Conservation (phyloP, 805 yeast species). For the Torulaspora franciscae region DNA sequence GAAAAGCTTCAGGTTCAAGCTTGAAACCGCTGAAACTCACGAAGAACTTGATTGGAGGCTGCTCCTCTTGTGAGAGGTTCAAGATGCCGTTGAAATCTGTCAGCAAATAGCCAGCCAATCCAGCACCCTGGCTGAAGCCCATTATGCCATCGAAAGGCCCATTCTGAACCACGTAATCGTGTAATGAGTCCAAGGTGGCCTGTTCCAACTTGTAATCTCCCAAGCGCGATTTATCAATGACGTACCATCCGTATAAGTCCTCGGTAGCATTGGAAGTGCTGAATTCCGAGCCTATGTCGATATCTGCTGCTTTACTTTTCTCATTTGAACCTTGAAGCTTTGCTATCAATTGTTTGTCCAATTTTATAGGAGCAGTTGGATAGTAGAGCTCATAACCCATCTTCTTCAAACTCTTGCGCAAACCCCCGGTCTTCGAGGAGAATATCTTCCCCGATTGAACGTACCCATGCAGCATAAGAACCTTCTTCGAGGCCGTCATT, state of each 20-base stretch:
- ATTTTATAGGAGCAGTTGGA: constrained; percentile 63
- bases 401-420: constrained; percentile 62
- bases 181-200: constrained; percentile 40
- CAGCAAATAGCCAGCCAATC: constrained; percentile 59
- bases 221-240: constrained; percentile 36
- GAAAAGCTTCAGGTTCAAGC: constrained; percentile 28
- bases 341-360: constrained; percentile 52
- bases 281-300: constrained; percentile 38
- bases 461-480: constrained; percentile 85
- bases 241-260: constrained; percentile 65
- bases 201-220: constrained; percentile 28
- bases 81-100: constrained; percentile 48
- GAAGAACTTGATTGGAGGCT: constrained; percentile 58
- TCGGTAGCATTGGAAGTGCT: constrained; percentile 21
- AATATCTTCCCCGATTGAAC: constrained; percentile 78
- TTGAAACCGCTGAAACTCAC: constrained; percentile 66
- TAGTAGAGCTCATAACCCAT: constrained; percentile 64
- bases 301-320: constrained; percentile 38
- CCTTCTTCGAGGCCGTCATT: constrained; percentile 34
- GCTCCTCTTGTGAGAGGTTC: constrained; percentile 35
- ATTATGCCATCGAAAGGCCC: constrained; percentile 80
- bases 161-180: constrained; percentile 46
- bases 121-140: constrained; percentile 95
- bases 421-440: constrained; percentile 79
- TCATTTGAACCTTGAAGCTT: constrained; percentile 5